These are phyloP conservation scores for Moesziomyces globuligerus DNA, from an alignment of 1,284 basidiomycete species.

Conservation along the genomic window DNA sequence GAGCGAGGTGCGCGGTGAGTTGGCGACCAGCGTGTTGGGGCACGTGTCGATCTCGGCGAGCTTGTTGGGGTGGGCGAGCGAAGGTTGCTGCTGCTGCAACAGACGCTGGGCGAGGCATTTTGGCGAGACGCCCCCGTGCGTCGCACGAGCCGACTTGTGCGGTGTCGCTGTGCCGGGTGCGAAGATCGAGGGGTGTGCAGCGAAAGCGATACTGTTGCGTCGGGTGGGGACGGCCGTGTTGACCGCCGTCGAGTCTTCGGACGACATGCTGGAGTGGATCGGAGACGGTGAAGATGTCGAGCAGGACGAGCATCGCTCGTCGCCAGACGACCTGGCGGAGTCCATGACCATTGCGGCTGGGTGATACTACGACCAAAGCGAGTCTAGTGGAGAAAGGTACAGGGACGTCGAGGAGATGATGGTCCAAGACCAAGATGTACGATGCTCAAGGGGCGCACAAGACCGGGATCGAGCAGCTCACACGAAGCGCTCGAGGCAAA, in stretches of 20 bases:
- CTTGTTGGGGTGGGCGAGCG: background rate
- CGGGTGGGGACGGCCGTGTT: slow-evolving; percentile 42
- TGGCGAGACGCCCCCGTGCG: slow-evolving; percentile 26
- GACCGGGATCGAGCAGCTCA: too few species aligned
- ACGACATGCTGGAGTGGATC: slow-evolving; percentile 21
- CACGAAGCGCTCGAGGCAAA: too few species aligned
- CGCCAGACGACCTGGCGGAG: slow-evolving; percentile 13
- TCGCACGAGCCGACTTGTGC: slow-evolving; percentile 1
- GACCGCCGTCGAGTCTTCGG: slow-evolving; percentile 43
- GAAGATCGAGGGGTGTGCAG: background rate
- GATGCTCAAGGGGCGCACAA: background rate
- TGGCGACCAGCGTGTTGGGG: slow-evolving; percentile 32
- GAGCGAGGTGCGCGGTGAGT: slow-evolving; percentile 32
- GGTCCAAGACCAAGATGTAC: too few species aligned
- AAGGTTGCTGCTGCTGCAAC: slow-evolving; percentile 26
- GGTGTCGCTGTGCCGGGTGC: background rate
- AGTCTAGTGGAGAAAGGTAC: background rate
- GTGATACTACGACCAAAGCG: too few species aligned
- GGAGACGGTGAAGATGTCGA: slow-evolving; percentile 16
- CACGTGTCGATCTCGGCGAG: slow-evolving; percentile 21
- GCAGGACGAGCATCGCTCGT: slow-evolving; percentile 18
- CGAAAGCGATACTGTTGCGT: slow-evolving; percentile 37
- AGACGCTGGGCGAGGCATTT: slow-evolving; percentile 42
- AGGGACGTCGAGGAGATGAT: too few species aligned
- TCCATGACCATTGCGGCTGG: slow-evolving; percentile 2